phyloP scores from a whole-genome alignment of 805 yeast genomes.

The Teunomyces gatunensis region DNA sequence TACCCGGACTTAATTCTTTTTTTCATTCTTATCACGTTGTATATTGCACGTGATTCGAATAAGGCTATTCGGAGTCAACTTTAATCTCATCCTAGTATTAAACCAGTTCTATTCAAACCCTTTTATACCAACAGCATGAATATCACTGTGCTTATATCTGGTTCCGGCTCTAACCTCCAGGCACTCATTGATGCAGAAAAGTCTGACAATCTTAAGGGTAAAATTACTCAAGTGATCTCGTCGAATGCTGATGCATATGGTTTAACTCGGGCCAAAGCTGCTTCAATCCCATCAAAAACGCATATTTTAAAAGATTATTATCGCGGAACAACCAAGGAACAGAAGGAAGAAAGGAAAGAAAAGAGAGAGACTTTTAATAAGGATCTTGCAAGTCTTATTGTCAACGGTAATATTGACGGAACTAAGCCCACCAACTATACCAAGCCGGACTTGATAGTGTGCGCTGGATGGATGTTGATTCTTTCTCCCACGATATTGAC shows the following conservation, averaged over 20 bases:
- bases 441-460: constrained; percentile 83
- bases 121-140: constrained; percentile 7
- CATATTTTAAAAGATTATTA: constrained; percentile 76
- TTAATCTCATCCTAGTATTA: constrained; percentile 1
- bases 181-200: constrained; percentile 79
- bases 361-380: constrained; percentile 73
- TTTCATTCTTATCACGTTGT: not conserved
- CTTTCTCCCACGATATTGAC: constrained; percentile 72
- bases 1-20: constrained; percentile 6
- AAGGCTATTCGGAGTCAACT: constrained; percentile 10
- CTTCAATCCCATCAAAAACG: constrained; percentile 64
- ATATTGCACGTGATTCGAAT: constrained; percentile 2
- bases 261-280: constrained; percentile 68
- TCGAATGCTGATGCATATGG: constrained; percentile 89
- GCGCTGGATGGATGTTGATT: constrained; percentile 99
- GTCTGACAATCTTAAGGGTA: constrained; percentile 43
- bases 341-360: constrained; percentile 50
- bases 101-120: not conserved
- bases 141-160: constrained; percentile 84
- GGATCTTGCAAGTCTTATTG: constrained; percentile 70
- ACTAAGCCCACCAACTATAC: constrained; percentile 25
- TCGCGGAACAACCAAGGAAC: constrained; percentile 68
- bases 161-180: constrained; percentile 93
- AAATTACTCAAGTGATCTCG: constrained; percentile 76
- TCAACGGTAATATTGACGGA: constrained; percentile 47